Base-by-base conservation (phyloP, 2,329 filamentous ascomycete genomes). In the Hypoxylon sp. region DNA sequence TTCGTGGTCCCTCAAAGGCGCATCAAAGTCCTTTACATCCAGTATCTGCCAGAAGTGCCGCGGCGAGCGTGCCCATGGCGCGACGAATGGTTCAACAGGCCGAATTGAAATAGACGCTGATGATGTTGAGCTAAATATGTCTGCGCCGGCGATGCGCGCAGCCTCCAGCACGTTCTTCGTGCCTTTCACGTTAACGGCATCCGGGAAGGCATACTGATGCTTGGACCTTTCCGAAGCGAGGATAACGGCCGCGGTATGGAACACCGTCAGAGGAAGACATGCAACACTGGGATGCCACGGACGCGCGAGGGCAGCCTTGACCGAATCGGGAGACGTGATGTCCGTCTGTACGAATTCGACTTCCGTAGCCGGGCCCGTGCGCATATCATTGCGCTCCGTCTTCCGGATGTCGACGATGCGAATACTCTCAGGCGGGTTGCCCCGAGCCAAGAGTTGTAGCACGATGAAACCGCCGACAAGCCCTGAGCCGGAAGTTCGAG, bases 161-260 rank as follows among this genome's bases (percentile, higher is more conserved):
- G 84, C 84, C 7, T 79, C 75, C 5, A 88, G 73, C 0, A 87
- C 80, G 69, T 87, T 83, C 17, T 76, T 76, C 1, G 85, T 85
- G 7, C 86, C 87, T 7, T 72, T 74, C 24, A 87, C 79, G 67
- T 89, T 89, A 59, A 88, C 84, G 17, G 79, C 76, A 53, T 80
- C 80, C 59, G 81, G 81, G 27, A 82, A 81, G 24, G 79, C 75
- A 68, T 88, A 86, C 32, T 84, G 78, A 32, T 80, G 75, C 50
- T 75, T 72, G 54, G 81, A 79, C 6, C 86, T 82, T 61, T 88
- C 86, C 15, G 79, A 81, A 0, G 85, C 82, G 10, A 85, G 79
- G 64, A 89, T 88, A 4, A 83, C 79, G 0, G 86, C 87, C 2
- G 86, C 87, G 0, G 84, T 88, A 77, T 89, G 87, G 72, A 86